Percentiles rank a stretch among this genome's conserved stretches.
Conservation (phyloP, 768 basidiomycete genomes). For the Mycena rosella region DNA sequence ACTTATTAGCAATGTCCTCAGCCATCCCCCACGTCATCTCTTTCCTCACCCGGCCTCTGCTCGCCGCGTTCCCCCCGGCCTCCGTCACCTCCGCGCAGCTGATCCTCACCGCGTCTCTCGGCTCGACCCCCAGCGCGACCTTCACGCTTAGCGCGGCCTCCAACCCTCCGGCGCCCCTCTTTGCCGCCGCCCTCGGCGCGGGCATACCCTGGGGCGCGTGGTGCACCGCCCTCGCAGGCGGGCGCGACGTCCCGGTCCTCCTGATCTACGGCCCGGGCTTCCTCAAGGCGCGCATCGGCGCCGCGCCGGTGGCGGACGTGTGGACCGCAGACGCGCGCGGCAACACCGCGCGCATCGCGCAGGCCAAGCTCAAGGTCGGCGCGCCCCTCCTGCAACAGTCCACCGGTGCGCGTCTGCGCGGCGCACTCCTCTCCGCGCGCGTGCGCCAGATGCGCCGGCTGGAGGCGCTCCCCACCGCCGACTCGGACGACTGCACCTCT, state of each 20-base stretch:
- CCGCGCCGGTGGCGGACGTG: conserved; percentile 3
- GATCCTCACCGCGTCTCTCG: conserved; percentile 30
- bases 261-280: conserved; percentile 32
- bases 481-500: background rate
- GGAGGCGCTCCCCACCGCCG: conserved; percentile 1
- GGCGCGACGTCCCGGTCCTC: conserved; percentile 5
- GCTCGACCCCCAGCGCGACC: background rate
- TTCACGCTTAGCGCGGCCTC: background rate
- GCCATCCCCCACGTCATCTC: conserved; percentile 34
- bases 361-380: background rate
- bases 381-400: conserved; percentile 25
- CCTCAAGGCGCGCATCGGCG: conserved; percentile 24
- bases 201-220: conserved; percentile 29
- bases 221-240: conserved; percentile 25
- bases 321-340: conserved; percentile 20
- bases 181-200: conserved; percentile 30
- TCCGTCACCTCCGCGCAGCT: conserved; percentile 24
- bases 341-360: conserved; percentile 19
- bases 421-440: conserved; percentile 28
- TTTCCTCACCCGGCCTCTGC: conserved; percentile 34
- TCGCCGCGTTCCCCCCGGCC: conserved; percentile 1
- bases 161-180: conserved; percentile 18
- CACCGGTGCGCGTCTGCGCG: conserved; percentile 30
- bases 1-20: conserved; percentile 26
- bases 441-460: conserved; percentile 26